Percentiles rank a stretch among this genome's conserved stretches.
phyloP scores from a whole-genome alignment of 2,329 filamentous ascomycete genomes.

The Aspergillus pseudonomiae region DNA sequence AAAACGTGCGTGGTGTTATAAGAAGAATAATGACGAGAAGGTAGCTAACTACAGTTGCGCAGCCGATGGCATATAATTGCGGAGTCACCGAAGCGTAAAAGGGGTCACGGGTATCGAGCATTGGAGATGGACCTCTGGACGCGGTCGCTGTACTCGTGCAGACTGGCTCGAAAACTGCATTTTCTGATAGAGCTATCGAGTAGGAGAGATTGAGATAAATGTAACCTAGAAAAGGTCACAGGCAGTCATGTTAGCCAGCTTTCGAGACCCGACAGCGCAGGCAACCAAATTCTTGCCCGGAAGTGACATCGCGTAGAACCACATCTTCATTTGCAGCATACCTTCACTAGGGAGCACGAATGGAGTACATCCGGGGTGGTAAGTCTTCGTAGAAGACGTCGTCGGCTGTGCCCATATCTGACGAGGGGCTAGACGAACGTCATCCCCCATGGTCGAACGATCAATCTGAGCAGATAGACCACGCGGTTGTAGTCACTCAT shows the following conservation, averaged over 20 bases:
- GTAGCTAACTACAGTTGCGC: slow-evolving; percentile 87
- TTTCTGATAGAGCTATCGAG: slow-evolving; percentile 49
- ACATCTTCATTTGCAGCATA: slow-evolving; percentile 26
- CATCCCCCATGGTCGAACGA: slow-evolving; percentile 37
- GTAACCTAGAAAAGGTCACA: slow-evolving; percentile 32
- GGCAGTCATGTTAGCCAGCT: slow-evolving; percentile 11
- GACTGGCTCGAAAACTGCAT: slow-evolving; percentile 54
- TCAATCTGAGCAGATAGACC: slow-evolving; percentile 17
- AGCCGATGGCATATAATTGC: slow-evolving; percentile 88
- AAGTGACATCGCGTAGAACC: not conserved
- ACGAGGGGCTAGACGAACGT: slow-evolving; percentile 38
- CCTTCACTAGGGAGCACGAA: slow-evolving; percentile 65
- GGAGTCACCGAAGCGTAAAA: slow-evolving; percentile 95
- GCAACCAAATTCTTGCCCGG: not conserved
- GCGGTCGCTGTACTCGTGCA: slow-evolving; percentile 47
- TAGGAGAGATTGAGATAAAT: slow-evolving; percentile 46
- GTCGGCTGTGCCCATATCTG: slow-evolving; percentile 46
- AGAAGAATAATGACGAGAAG: slow-evolving; percentile 91
- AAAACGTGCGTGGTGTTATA: slow-evolving; percentile 91
- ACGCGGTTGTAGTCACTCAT: slow-evolving; percentile 18
- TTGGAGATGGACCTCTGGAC: slow-evolving; percentile 46
- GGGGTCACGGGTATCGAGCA: slow-evolving; percentile 75
- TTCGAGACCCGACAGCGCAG: not conserved
- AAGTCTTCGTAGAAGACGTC: slow-evolving; percentile 38
- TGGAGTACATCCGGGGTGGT: slow-evolving; percentile 60